Evolutionary conservation across 139 green algal species (phyloP).

Genomic region (Chlamydomonas incerta): DNA sequence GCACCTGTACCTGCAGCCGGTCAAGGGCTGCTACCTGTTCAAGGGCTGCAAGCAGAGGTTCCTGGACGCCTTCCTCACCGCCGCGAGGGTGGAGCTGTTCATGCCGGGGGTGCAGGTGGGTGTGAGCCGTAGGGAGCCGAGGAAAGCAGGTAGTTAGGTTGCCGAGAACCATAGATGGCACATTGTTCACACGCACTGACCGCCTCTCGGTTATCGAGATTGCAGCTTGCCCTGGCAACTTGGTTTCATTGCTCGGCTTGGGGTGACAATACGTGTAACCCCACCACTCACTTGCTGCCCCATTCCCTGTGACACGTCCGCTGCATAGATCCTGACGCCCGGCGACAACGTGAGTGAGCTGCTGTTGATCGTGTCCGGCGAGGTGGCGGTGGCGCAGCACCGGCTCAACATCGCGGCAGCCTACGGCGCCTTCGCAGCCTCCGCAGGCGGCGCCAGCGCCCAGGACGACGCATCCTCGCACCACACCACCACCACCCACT

Average conservation of each 20-base stretch:
- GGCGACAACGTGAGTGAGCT: conserved; percentile 44
- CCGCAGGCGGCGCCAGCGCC: too few species aligned
- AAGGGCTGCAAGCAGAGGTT: conserved; percentile 62
- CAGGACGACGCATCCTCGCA: neutral
- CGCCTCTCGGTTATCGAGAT: too few species aligned
- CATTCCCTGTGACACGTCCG: too few species aligned
- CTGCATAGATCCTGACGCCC: neutral
- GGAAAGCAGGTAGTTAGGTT: too few species aligned
- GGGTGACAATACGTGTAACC: too few species aligned
- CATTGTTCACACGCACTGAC: too few species aligned
- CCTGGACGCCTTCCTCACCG: conserved; percentile 71
- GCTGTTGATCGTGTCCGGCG: conserved; percentile 11
- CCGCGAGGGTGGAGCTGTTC: conserved; percentile 73
- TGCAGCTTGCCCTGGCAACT: too few species aligned
- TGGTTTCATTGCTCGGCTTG: too few species aligned
- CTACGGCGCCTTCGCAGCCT: neutral
- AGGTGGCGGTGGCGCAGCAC: neutral
- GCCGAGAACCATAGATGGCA: too few species aligned
- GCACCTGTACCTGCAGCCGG: conserved; percentile 47
- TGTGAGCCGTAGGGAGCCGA: too few species aligned
- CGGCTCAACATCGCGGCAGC: neutral
- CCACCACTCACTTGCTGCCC: too few species aligned
- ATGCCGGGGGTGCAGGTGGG: conserved; percentile 49
- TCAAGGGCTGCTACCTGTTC: conserved; percentile 72
- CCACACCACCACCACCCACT: too few species aligned